phyloP scores from a whole-genome alignment of 73 alveolate genomes.

The Tetrahymena borealis region DNA sequence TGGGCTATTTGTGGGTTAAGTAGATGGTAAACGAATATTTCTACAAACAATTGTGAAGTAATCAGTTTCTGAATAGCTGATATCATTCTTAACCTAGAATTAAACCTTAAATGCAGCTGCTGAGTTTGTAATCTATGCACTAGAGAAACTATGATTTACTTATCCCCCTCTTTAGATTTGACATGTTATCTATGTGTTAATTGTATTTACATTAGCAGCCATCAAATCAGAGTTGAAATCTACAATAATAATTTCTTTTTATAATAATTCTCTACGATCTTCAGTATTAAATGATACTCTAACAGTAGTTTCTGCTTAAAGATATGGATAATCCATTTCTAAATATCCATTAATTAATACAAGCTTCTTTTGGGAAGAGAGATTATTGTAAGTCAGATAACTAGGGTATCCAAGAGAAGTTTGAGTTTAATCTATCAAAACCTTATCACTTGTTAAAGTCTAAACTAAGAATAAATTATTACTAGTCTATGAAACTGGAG shows the following conservation, averaged over 20 bases:
- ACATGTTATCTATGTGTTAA: not conserved
- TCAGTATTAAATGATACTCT: not conserved
- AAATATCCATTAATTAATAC: not conserved
- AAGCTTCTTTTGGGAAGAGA: not conserved
- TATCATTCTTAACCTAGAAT: not conserved
- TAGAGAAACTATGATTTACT: not conserved
- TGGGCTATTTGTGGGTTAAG: not conserved
- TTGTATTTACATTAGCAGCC: not conserved
- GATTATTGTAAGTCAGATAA: not conserved
- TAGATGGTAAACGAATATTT: not conserved
- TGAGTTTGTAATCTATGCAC: not conserved
- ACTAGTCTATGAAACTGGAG: not conserved
- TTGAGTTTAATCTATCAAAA: not conserved
- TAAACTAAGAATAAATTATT: not conserved
- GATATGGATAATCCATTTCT: not conserved
- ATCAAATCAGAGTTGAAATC: not conserved
- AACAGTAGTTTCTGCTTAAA: not conserved
- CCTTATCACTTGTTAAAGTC: not conserved
- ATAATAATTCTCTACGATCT: not conserved
- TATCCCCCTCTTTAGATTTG: not conserved
- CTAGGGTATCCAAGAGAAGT: not conserved
- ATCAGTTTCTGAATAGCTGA: not conserved
- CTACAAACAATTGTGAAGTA: not conserved
- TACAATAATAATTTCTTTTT: not conserved
- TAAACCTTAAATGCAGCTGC: not conserved